These are phyloP conservation scores for Mycena capillaripes DNA, from an alignment of 768 basidiomycete species.

Conservation along the genomic window DNA sequence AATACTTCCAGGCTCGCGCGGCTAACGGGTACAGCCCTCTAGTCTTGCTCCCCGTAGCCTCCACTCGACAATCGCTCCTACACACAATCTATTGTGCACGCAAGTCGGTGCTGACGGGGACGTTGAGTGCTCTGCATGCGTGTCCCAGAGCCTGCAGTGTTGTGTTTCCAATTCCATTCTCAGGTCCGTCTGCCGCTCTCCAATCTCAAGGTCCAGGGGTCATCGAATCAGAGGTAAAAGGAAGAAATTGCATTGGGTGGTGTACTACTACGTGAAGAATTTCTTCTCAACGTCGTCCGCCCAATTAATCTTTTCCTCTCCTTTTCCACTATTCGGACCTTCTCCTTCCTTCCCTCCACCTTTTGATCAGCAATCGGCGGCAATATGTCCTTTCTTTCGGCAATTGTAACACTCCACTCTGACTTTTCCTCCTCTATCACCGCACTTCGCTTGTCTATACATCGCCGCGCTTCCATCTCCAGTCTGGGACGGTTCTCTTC, in stretches of 20 bases:
- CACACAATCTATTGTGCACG: constrained; percentile 1
- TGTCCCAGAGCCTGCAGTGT: background rate
- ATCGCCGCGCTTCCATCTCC: background rate
- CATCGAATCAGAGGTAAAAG: background rate
- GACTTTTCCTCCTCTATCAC: background rate
- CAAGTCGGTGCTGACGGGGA: background rate
- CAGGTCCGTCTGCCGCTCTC: background rate
- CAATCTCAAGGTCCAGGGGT: background rate
- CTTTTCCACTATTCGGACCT: background rate
- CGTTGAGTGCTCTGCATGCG: background rate
- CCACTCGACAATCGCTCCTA: constrained; percentile 1
- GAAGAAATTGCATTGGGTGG: background rate
- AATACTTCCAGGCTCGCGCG: constrained; percentile 15
- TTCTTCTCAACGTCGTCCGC: background rate
- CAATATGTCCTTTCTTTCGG: background rate
- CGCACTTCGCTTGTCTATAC: background rate
- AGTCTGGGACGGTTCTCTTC: background rate
- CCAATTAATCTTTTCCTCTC: background rate
- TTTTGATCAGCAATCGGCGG: background rate
- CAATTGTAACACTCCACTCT: background rate
- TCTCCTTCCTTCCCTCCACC: background rate
- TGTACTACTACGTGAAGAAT: background rate
- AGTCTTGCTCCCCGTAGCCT: constrained; percentile 12
- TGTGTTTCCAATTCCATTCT: background rate
- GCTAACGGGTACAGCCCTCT: constrained; percentile 17